phyloP scores from a whole-genome alignment of 768 basidiomycete genomes.

The Flagelloscypha sp. region DNA sequence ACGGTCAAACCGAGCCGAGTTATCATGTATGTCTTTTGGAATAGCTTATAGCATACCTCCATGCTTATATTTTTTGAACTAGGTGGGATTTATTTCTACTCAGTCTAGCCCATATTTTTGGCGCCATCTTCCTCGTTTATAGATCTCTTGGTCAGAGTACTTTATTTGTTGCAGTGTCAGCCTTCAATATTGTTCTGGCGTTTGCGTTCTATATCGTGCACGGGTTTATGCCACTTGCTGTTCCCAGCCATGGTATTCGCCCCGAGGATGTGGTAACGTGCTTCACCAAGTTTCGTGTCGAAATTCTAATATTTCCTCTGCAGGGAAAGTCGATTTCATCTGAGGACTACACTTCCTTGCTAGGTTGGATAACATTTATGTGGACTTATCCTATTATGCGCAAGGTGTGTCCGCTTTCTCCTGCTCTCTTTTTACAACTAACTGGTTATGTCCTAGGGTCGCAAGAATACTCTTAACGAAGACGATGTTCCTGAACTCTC shows the following conservation, averaged over 20 bases:
- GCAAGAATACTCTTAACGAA: conserved; percentile 34
- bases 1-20: conserved; percentile 41
- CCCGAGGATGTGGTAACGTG: conserved; percentile 34
- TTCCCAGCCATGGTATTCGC: conserved; percentile 29
- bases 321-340: conserved; percentile 30
- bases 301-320: not conserved
- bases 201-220: conserved; percentile 39
- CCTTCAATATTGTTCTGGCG: conserved; percentile 38
- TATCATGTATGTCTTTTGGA: no score
- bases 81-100: no score
- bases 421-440: not conserved
- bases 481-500: conserved; percentile 40
- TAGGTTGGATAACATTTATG: conserved; percentile 39
- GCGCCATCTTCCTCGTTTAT: no score
- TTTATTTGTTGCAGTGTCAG: conserved; percentile 20
- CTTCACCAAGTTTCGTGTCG: not conserved
- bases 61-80: no score
- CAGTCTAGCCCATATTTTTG: no score
- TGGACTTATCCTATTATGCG: conserved; percentile 39
- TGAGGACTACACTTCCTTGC: conserved; percentile 43
- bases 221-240: conserved; percentile 34
- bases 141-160: no score
- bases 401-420: conserved; percentile 17
- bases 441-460: no score
- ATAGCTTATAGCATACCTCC: no score